Base-by-base conservation (phyloP, 2,329 filamentous ascomycete genomes). In the Penicillium sp. region DNA sequence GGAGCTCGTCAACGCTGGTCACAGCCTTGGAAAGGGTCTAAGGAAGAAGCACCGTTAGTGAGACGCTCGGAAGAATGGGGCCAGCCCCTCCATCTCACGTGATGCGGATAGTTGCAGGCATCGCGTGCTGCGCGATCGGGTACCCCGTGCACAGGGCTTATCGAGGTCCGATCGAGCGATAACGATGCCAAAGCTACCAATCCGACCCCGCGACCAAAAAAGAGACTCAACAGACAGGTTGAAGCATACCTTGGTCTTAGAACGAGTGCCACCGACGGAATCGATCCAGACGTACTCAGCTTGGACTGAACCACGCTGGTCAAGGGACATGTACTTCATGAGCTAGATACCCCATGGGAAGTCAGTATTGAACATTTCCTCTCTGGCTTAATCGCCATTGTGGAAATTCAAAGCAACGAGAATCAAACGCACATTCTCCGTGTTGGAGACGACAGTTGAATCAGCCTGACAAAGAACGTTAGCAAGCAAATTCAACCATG, bases 251-350 rank as follows among this genome's bases (percentile, higher is more conserved):
- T 92, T 95, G 73, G 89, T 93, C 83, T 97, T 99, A 75, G 92
- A 96, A 71, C 94, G 92, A 68, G 90, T 84, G 71, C 89, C 88
- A 75, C 92, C 92, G 64, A 80, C 78, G 64, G 89, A 82, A 73
- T 97, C 92, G 75, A 97, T 89, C 93, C 93, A 97, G 82, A 97
- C 87, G 80, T 97, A 97, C 81, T 97, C 93, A 73, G 92, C 93
- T 78, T 96, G 94, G 73, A 95, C 82, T 68, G 80, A 81, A 76
- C 92, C 92, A 77, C 89, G 90, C 82, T 97, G 93, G 76, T 92
- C 88, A 70, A 97, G 89, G 72, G 82, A 82, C 79, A 94, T 86
- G 84, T 93, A 97, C 80, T 97, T 97, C 77, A 88, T 81, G 77
- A 97, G 87, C 91, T 96, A 77, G 69, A 60, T 66, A 67, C 64